Evolutionary conservation across 208 protist species (phyloP).

Genomic region (Leishmania mexicana): DNA sequence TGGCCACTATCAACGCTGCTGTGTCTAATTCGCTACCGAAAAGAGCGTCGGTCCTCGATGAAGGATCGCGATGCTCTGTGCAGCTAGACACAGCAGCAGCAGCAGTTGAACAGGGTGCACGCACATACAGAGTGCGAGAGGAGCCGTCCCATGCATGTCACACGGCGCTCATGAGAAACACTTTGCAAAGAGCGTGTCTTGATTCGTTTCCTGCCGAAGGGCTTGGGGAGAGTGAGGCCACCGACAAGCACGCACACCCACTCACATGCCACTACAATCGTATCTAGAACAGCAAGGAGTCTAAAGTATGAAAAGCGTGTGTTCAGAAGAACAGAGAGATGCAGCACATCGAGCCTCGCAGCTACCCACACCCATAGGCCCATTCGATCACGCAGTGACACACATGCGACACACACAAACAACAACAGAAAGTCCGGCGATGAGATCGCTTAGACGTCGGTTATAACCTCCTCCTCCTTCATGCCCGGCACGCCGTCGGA

Average conservation of each 20-base stretch:
- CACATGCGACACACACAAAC: background rate
- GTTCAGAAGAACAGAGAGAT: background rate
- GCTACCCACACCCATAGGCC: background rate
- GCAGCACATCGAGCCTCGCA: background rate
- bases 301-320: background rate
- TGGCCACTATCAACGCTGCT: background rate
- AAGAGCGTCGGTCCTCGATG: background rate
- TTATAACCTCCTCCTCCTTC: conserved; percentile 5
- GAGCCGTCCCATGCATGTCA: background rate
- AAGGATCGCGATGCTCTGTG: background rate
- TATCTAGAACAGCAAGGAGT: background rate
- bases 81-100: background rate
- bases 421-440: background rate
- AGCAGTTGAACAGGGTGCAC: background rate
- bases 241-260: background rate
- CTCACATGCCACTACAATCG: background rate
- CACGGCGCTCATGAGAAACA: background rate
- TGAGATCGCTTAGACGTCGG: background rate
- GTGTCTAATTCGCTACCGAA: no score
- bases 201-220: background rate
- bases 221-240: background rate
- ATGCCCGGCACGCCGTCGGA: background rate
- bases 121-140: background rate
- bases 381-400: background rate
- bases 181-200: background rate